phyloP scores from a whole-genome alignment of 2,329 filamentous ascomycete species.

The Cercospora beticola region DNA sequence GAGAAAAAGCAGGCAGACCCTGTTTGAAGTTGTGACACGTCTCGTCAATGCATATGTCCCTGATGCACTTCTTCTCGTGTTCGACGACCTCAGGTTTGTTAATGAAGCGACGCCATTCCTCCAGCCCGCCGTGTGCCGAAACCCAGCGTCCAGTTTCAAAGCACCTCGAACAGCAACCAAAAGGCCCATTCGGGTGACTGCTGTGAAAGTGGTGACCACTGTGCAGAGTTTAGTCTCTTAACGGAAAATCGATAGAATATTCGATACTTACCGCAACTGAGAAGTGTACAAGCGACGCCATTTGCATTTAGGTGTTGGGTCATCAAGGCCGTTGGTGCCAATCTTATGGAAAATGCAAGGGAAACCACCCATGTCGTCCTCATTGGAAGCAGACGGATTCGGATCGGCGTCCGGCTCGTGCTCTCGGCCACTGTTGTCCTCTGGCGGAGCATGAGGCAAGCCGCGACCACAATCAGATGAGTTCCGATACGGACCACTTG shows the following conservation, averaged over 20 bases:
- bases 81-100: background rate
- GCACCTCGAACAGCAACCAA: background rate
- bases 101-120: background rate
- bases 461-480: background rate
- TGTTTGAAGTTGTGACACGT: background rate
- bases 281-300: background rate
- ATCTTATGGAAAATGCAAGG: background rate
- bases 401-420: background rate
- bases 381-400: background rate
- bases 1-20: background rate
- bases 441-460: background rate
- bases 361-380: background rate
- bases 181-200: background rate
- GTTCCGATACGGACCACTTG: background rate
- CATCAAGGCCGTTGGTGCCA: background rate
- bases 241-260: too few species aligned
- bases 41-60: background rate
- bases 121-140: background rate
- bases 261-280: background rate
- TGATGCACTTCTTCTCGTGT: background rate
- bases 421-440: background rate
- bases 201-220: background rate
- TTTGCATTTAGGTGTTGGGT: background rate
- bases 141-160: background rate
- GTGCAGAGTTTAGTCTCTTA: background rate